Base-by-base conservation (phyloP, 257 asterid genomes). In the Primulina huaijiensis region DNA sequence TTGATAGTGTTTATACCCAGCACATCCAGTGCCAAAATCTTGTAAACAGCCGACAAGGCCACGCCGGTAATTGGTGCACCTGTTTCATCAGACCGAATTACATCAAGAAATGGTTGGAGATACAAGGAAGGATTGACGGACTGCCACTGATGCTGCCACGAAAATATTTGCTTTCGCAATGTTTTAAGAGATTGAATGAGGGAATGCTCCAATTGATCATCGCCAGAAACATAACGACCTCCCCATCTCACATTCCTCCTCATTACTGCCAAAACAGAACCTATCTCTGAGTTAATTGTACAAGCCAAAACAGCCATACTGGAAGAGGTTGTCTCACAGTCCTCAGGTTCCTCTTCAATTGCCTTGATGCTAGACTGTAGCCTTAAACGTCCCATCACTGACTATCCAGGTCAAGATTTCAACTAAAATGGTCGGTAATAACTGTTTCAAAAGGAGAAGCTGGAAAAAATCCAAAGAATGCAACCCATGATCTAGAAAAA, bases 181-280 rank as follows among this genome's bases (percentile, higher is more conserved):
- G 88, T 82, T 85, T 90, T 93, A 67, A 93, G 92, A 56, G 96
- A 81, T 74, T 89, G 97, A 77, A 93, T 90, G 72, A 89, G 95
- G 67, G 99, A 78, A 84, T 93, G 96, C 77, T 93, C 97, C 82
- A 90, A 82, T 76, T 89, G 99, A 82, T 93, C 97, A 79, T 93
- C 97, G 1, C 96, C 99, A 6, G 96, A 85, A 77, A 82, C 96
- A 81, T 89, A 93, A 64, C 97, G 96, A 70, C 96, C 97, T 74
- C 96, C 97, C 98, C 96, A 90, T 75, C 99, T 86, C 85, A 89
- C 96, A 53, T 90, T 93, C 83, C 96, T 87, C 84, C 97, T 93
- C 99, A 93, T 93, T 75, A 93, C 92, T 0, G 97, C 97, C 86
- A 93, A 80, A 56, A 93, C 96, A 55, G 97, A 93, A 74, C 99